A percentile compares a stretch with the other conserved stretches of the same genome.
phyloP scores from a whole-genome alignment of 176 grass and related monocot species.

The Aegilops speltoides region DNA sequence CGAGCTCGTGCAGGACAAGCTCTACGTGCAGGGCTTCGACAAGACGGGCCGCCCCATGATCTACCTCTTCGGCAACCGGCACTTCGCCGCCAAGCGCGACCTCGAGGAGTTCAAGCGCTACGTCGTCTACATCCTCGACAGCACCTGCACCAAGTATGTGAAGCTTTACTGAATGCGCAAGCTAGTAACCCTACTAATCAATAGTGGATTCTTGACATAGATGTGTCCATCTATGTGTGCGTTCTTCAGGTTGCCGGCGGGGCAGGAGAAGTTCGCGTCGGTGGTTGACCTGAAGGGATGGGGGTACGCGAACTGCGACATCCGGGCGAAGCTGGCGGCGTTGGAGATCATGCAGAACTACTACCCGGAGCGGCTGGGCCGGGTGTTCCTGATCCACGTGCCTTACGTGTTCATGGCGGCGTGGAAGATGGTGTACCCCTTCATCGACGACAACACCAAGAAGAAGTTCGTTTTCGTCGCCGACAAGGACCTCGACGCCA shows the following conservation, averaged over 20 bases:
- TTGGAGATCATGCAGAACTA: conserved; percentile 81
- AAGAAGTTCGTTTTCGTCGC: conserved; percentile 75
- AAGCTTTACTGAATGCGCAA: too few relatives aligned
- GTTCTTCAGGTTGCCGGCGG: conserved; percentile 30
- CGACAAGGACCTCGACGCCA: conserved; percentile 49
- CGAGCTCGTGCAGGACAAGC: conserved; percentile 58
- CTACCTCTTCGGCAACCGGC: conserved; percentile 39
- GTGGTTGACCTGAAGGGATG: conserved; percentile 63
- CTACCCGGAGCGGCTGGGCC: conserved; percentile 68
- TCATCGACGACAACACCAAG: conserved; percentile 83
- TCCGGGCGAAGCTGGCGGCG: conserved; percentile 49
- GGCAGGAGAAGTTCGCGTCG: conserved; percentile 60
- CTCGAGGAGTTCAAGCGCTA: conserved; percentile 68
- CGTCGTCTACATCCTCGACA: conserved; percentile 46
- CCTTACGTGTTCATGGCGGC: conserved; percentile 80
- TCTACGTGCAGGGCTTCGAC: conserved; percentile 59
- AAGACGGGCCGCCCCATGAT: conserved; percentile 37
- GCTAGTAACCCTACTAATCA: too few relatives aligned
- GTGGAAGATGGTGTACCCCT: conserved; percentile 79
- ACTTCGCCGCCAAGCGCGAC: conserved; percentile 34
- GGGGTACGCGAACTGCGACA: conserved; percentile 73
- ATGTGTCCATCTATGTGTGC: neutral
- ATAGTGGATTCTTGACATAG: neutral
- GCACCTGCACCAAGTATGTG: conserved; percentile 22
- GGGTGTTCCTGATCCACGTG: conserved; percentile 60